A percentile compares a stretch with the other conserved stretches of the same genome.
Evolutionary conservation across 2,329 filamentous ascomycete genomes (phyloP).

Genomic region (Hypoxylon sp.): DNA sequence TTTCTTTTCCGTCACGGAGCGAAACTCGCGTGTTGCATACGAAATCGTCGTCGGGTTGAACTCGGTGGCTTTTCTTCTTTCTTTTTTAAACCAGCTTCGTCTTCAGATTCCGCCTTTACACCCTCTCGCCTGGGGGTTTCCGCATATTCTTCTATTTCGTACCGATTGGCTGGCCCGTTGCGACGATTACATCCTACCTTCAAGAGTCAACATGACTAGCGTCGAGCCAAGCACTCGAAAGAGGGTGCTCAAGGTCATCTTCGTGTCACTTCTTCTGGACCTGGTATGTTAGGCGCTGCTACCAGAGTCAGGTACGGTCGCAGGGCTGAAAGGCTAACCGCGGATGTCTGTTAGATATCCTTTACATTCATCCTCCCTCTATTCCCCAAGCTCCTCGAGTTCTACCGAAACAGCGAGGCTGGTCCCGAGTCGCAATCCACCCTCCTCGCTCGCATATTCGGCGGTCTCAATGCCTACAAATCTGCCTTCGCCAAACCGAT

Average conservation of each 20-base stretch:
- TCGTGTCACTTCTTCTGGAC: constrained; percentile 88
- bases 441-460: constrained; percentile 79
- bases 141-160: constrained; percentile 9
- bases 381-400: constrained; percentile 93
- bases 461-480: constrained; percentile 92
- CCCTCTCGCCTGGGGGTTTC: background rate
- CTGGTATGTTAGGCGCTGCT: constrained; percentile 67
- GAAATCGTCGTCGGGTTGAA: background rate
- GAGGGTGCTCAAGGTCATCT: constrained; percentile 84
- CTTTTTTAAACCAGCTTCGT: too few species aligned
- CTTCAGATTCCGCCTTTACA: background rate
- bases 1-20: constrained; percentile 9
- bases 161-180: constrained; percentile 34
- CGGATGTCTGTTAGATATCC: constrained; percentile 72
- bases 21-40: constrained; percentile 6
- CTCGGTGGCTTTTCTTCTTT: constrained; percentile 1
- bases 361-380: constrained; percentile 98
- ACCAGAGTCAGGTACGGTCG: background rate
- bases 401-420: constrained; percentile 88
- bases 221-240: constrained; percentile 64
- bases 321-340: background rate
- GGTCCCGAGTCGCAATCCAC: constrained; percentile 52
- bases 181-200: constrained; percentile 8
- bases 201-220: constrained; percentile 43
- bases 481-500: constrained; percentile 90